These are phyloP conservation scores for Ballota nigra DNA, from an alignment of 257 asterid species.

Conservation along the genomic window DNA sequence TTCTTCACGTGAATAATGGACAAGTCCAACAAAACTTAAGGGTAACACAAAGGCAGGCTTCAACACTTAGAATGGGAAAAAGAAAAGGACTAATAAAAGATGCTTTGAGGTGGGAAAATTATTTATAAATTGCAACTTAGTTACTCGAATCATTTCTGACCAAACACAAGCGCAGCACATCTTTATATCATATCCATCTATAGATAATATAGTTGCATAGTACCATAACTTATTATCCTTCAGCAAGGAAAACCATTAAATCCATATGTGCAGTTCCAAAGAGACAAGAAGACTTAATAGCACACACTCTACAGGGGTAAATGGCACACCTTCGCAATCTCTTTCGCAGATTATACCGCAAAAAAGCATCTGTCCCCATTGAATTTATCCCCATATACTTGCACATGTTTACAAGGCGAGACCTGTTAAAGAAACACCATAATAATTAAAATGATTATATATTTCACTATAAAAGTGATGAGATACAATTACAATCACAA, in stretches of 20 bases:
- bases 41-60: background rate
- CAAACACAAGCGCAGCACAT: background rate
- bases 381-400: conserved; percentile 90
- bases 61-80: background rate
- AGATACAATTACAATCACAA: background rate
- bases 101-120: background rate
- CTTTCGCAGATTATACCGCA: conserved; percentile 83
- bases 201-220: conserved; percentile 8
- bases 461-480: conserved; percentile 14
- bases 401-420: conserved; percentile 93
- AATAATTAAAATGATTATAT: conserved; percentile 1
- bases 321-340: conserved; percentile 64
- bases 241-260: background rate
- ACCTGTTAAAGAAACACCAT: conserved; percentile 42
- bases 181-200: background rate
- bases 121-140: background rate
- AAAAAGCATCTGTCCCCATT: conserved; percentile 82
- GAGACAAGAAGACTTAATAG: conserved; percentile 1
- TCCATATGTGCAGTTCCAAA: background rate
- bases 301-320: conserved; percentile 19
- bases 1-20: background rate
- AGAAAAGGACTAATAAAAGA: background rate
- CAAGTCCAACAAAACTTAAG: background rate
- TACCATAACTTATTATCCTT: background rate
- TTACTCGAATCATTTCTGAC: background rate